phyloP scores from a whole-genome alignment of 192 early-diverging fungal genomes.

The Rhizophagus clarus region DNA sequence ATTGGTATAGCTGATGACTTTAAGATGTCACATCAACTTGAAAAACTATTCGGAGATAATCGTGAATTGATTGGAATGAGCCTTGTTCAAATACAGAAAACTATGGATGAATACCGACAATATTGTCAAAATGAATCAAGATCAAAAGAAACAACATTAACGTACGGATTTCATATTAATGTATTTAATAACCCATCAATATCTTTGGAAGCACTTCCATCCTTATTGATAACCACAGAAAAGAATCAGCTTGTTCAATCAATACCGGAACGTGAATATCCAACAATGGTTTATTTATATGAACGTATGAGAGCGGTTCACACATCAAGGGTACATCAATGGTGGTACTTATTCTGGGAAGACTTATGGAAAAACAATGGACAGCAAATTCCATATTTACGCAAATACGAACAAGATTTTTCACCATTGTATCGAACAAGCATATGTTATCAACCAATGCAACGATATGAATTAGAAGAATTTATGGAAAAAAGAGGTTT shows the following conservation, averaged over 20 bases:
- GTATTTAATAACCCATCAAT: slow-evolving; percentile 48
- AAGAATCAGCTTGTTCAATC: slow-evolving; percentile 37
- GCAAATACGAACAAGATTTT: slow-evolving; percentile 51
- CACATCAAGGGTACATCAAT: slow-evolving; percentile 43
- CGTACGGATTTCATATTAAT: slow-evolving; percentile 50
- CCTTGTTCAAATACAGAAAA: slow-evolving; percentile 37
- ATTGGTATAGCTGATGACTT: slow-evolving; percentile 57
- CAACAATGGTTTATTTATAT: slow-evolving; percentile 41
- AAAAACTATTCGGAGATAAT: slow-evolving; percentile 59
- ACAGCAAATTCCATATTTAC: slow-evolving; percentile 45
- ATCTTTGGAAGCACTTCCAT: slow-evolving; percentile 36
- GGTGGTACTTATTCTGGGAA: slow-evolving; percentile 75
- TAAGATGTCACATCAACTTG: slow-evolving; percentile 52
- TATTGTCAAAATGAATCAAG: slow-evolving; percentile 51
- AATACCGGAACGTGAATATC: slow-evolving; percentile 28
- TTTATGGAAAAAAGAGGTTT: slow-evolving; percentile 51
- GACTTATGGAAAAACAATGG: slow-evolving; percentile 65
- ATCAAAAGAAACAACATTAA: slow-evolving; percentile 52
- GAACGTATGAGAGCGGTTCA: slow-evolving; percentile 46
- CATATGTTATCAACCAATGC: slow-evolving; percentile 61
- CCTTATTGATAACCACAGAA: slow-evolving; percentile 40
- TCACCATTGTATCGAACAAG: slow-evolving; percentile 64
- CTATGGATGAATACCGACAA: slow-evolving; percentile 47
- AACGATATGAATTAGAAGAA: slow-evolving; percentile 52
- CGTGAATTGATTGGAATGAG: slow-evolving; percentile 51